phyloP scores from a whole-genome alignment of 1,139 yeast species.

The Wickerhamomyces sp. region DNA sequence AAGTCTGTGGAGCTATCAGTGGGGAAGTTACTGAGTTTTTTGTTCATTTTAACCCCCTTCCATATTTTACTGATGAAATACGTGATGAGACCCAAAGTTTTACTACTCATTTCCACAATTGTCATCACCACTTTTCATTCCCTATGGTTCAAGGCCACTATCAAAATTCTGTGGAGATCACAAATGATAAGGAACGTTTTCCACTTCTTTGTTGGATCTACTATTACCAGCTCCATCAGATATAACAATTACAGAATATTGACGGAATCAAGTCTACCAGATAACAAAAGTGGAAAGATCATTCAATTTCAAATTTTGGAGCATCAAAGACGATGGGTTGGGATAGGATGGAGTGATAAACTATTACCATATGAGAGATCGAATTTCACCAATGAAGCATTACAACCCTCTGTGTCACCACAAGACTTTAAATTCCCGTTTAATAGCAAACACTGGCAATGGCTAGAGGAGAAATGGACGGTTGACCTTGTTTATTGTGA shows the following conservation, averaged over 20 bases:
- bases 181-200: constrained; percentile 39
- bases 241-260: constrained; percentile 30
- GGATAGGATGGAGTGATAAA: constrained; percentile 52
- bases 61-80: constrained; percentile 37
- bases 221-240: constrained; percentile 25
- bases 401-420: constrained; percentile 35
- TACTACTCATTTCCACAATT: constrained; percentile 36
- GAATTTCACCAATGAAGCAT: constrained; percentile 40
- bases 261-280: constrained; percentile 36
- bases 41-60: constrained; percentile 42
- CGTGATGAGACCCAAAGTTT: constrained; percentile 34
- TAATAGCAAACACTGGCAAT: constrained; percentile 47
- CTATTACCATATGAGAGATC: constrained; percentile 49
- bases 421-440: constrained; percentile 43
- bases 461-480: constrained; percentile 50
- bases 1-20: constrained; percentile 19
- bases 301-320: constrained; percentile 49
- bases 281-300: constrained; percentile 40
- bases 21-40: constrained; percentile 25
- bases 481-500: constrained; percentile 36
- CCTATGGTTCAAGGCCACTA: constrained; percentile 46
- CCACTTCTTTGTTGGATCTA: constrained; percentile 40
- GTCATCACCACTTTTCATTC: constrained; percentile 46
- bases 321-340: constrained; percentile 59
- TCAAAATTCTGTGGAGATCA: constrained; percentile 53